A percentile compares a stretch with the other conserved stretches of the same genome.
Conservation (phyloP, 2,329 filamentous ascomycete species). For the Neofusicoccum laricinum region DNA sequence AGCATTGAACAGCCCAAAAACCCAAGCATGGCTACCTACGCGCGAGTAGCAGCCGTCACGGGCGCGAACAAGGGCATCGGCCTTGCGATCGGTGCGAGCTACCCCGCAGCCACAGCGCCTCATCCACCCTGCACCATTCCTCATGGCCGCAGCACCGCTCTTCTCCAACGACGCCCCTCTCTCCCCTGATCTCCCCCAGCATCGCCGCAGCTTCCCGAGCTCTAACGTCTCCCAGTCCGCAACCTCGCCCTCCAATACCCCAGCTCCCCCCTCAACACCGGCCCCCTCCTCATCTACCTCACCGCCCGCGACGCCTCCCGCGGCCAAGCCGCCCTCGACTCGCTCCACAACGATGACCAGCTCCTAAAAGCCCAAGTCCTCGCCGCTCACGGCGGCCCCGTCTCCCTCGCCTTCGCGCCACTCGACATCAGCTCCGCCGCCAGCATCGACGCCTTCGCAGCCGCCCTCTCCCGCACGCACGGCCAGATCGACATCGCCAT, state of each 20-base stretch:
- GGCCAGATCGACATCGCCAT: slow-evolving; percentile 39
- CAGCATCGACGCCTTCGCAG: slow-evolving; percentile 39
- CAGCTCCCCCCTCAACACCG: slow-evolving; percentile 42
- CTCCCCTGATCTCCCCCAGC: neutral
- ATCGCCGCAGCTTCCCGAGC: neutral
- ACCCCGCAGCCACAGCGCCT: neutral
- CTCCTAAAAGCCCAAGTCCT: slow-evolving; percentile 42
- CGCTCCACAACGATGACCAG: slow-evolving; percentile 33
- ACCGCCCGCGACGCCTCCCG: slow-evolving; percentile 26
- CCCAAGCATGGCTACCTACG: slow-evolving; percentile 26
- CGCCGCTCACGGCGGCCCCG: slow-evolving; percentile 24
- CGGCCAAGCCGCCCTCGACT: slow-evolving; percentile 28
- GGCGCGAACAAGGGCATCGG: slow-evolving; percentile 56
- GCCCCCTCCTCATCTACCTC: slow-evolving; percentile 30
- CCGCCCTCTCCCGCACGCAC: slow-evolving; percentile 25
- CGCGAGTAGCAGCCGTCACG: slow-evolving; percentile 51
- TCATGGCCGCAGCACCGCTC: neutral
- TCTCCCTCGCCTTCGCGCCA: slow-evolving; percentile 36
- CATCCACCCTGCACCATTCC: neutral
- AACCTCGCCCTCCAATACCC: slow-evolving; percentile 55
- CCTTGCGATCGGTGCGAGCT: slow-evolving; percentile 42
- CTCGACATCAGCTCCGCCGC: slow-evolving; percentile 45
- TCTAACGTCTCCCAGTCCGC: slow-evolving; percentile 38
- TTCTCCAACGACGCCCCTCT: neutral
- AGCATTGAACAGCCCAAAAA: neutral